phyloP scores from a whole-genome alignment of 495 filamentous ascomycete genomes.

The Penicillium pulvis region DNA sequence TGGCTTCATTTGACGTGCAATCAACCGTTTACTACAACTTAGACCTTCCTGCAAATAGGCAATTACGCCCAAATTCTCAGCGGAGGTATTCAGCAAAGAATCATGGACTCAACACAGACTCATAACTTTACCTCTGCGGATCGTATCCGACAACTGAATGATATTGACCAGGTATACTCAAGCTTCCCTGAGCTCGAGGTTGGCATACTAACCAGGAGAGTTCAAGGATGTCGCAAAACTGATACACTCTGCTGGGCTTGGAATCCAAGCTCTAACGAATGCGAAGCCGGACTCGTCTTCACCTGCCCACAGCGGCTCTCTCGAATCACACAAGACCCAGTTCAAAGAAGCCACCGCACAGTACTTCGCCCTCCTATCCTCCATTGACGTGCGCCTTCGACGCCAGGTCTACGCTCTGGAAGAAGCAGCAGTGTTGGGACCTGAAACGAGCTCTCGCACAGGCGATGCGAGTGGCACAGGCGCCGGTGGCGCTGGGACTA shows the following conservation, averaged over 20 bases:
- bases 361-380: constrained; percentile 70
- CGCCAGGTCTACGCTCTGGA: constrained; percentile 81
- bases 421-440: constrained; percentile 70
- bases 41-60: neutral
- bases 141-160: constrained; percentile 74
- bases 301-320: constrained; percentile 35
- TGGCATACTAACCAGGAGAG: neutral
- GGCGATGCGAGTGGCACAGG: constrained; percentile 28
- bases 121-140: constrained; percentile 61
- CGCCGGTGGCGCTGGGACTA: constrained; percentile 20
- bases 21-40: neutral
- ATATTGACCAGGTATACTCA: constrained; percentile 65
- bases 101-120: constrained; percentile 7
- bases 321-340: constrained; percentile 54
- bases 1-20: neutral
- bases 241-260: constrained; percentile 66
- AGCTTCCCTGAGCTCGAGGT: neutral
- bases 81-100: constrained; percentile 14
- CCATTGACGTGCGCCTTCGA: constrained; percentile 67
- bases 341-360: constrained; percentile 64
- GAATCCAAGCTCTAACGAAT: constrained; percentile 69
- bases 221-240: constrained; percentile 59
- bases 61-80: constrained; percentile 10
- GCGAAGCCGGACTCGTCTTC: constrained; percentile 35
- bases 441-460: constrained; percentile 28